These are phyloP conservation scores for Lippia alba DNA, from an alignment of 305 asterid species.

Conservation along the genomic window DNA sequence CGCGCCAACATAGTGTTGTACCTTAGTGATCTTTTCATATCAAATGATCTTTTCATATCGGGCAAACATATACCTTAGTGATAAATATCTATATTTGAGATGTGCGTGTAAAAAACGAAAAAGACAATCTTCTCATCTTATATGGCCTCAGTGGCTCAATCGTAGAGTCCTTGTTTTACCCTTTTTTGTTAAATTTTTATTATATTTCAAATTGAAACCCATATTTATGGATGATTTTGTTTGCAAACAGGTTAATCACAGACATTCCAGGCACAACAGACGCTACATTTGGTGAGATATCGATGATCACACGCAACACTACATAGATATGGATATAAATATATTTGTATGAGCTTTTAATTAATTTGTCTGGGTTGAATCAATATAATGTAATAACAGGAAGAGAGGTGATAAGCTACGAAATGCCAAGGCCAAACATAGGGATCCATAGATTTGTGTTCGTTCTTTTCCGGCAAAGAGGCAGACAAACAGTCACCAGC, in stretches of 20 bases:
- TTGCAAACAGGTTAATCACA: slow-evolving; percentile 58
- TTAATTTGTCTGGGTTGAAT: background rate
- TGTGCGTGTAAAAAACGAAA: too few species aligned
- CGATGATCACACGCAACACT: background rate
- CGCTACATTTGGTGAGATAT: slow-evolving; percentile 59
- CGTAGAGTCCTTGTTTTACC: background rate
- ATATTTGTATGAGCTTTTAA: background rate
- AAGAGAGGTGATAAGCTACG: slow-evolving; percentile 61
- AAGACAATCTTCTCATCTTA: too few species aligned
- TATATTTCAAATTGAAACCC: background rate
- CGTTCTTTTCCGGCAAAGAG: slow-evolving; percentile 65
- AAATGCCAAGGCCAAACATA: slow-evolving; percentile 73
- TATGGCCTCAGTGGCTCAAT: too few species aligned
- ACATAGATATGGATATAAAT: background rate
- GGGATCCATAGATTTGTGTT: slow-evolving; percentile 91
- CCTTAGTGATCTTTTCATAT: too few species aligned
- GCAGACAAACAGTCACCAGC: slow-evolving; percentile 53
- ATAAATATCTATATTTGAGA: too few species aligned
- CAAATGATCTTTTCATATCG: too few species aligned
- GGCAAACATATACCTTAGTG: too few species aligned
- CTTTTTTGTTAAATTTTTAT: too few species aligned
- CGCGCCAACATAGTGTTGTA: too few species aligned
- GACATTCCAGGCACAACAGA: slow-evolving; percentile 81
- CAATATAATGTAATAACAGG: slow-evolving; percentile 44
- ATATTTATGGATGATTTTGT: background rate